Evolutionary conservation across 768 basidiomycete species (phyloP).

Genomic region (Termitomyces sp.): DNA sequence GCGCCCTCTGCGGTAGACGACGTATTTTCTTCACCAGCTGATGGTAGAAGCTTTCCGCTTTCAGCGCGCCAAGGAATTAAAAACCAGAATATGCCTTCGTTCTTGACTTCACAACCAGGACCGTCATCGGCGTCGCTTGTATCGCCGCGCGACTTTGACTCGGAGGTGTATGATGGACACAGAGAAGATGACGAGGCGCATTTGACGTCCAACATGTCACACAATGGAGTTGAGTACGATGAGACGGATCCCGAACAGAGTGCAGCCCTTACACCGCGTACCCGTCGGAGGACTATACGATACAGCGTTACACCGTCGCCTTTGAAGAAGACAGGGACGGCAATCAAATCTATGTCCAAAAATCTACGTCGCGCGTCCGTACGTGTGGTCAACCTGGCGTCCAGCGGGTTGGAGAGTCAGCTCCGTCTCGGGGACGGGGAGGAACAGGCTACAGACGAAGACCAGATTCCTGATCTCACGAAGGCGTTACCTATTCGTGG

Average conservation of each 20-base stretch:
- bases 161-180: constrained; percentile 29
- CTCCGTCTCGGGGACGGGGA: constrained; percentile 47
- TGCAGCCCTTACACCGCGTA: constrained; percentile 32
- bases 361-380: constrained; percentile 60
- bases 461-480: constrained; percentile 36
- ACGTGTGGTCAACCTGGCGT: constrained; percentile 79
- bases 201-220: constrained; percentile 50
- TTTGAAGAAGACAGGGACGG: constrained; percentile 54
- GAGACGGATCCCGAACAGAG: constrained; percentile 45
- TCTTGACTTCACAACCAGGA: constrained; percentile 37
- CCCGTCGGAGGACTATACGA: constrained; percentile 38
- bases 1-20: constrained; percentile 29
- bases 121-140: constrained; percentile 52
- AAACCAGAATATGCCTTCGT: constrained; percentile 27
- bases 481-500: constrained; percentile 60
- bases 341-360: constrained; percentile 51
- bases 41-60: constrained; percentile 29
- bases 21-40: constrained; percentile 42
- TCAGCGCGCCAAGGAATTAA: constrained; percentile 28
- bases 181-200: constrained; percentile 56
- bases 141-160: constrained; percentile 24
- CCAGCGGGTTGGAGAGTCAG: constrained; percentile 54
- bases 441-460: constrained; percentile 24
- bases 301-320: constrained; percentile 55
- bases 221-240: constrained; percentile 23